Conservation (phyloP, 108 stramenopile genomes). For the Parmales sp. region DNA sequence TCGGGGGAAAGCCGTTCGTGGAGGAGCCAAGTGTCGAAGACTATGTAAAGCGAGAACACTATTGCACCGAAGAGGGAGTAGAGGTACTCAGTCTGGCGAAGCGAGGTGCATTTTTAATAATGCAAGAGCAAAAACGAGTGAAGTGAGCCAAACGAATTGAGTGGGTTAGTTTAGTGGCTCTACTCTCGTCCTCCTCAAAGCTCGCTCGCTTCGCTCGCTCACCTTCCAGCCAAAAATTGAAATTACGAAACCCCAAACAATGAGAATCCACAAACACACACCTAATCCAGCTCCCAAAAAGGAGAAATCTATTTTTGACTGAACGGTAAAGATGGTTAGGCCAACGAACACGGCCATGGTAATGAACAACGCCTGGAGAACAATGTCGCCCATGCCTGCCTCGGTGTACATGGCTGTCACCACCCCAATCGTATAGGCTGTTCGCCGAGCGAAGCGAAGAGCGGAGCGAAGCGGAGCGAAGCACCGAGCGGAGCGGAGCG, state of each 20-base stretch:
- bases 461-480: too few species aligned
- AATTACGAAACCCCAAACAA: slow-evolving; percentile 39
- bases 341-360: slow-evolving; percentile 34
- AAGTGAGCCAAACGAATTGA: too few species aligned
- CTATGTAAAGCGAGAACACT: slow-evolving; percentile 30
- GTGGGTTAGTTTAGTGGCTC: too few species aligned
- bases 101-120: too few species aligned
- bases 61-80: slow-evolving; percentile 36
- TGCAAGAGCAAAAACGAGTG: too few species aligned
- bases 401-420: slow-evolving; percentile 30
- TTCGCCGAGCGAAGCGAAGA: too few species aligned
- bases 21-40: slow-evolving; percentile 41
- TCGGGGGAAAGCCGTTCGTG: slow-evolving; percentile 33
- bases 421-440: slow-evolving; percentile 32
- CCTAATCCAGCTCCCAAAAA: slow-evolving; percentile 37
- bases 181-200: too few species aligned
- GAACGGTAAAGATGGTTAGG: slow-evolving; percentile 32
- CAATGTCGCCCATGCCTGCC: slow-evolving; percentile 18
- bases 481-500: too few species aligned
- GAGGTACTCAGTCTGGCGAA: slow-evolving; percentile 27
- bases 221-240: slow-evolving; percentile 36
- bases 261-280: slow-evolving; percentile 30
- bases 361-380: slow-evolving; percentile 35
- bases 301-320: slow-evolving; percentile 34
- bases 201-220: too few species aligned